These are phyloP conservation scores for Croton laevigatus DNA, from an alignment of 441 rosid species.

Conservation along the genomic window DNA sequence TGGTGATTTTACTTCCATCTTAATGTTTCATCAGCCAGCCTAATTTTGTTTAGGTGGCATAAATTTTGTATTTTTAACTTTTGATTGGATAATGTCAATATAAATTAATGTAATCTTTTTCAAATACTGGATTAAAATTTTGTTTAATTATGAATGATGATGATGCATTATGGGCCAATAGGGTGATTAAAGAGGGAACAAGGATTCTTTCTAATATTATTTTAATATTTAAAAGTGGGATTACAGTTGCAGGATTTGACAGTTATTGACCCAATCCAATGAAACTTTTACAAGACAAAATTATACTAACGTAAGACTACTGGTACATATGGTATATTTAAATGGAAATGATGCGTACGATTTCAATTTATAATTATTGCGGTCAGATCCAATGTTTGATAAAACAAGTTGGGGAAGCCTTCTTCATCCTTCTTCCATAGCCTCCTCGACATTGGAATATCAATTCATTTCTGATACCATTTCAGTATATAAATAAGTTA, in stretches of 20 bases:
- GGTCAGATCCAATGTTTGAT: no score
- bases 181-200: neutral
- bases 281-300: neutral
- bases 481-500: no score
- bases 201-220: neutral
- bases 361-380: no score
- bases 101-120: neutral
- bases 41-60: neutral
- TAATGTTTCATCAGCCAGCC: neutral
- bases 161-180: neutral
- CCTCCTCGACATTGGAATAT: no score
- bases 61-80: neutral
- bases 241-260: neutral
- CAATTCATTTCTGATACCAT: no score
- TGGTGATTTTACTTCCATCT: neutral
- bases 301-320: no score
- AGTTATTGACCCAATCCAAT: slow-evolving; percentile 1
- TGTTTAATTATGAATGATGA: no score
- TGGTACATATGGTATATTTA: no score
- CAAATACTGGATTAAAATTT: neutral
- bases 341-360: neutral
- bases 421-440: no score
- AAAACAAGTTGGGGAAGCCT: no score
- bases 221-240: neutral
- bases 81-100: neutral